Conservation (phyloP, 345 rosid genomes). For the Aegle marmelos region DNA sequence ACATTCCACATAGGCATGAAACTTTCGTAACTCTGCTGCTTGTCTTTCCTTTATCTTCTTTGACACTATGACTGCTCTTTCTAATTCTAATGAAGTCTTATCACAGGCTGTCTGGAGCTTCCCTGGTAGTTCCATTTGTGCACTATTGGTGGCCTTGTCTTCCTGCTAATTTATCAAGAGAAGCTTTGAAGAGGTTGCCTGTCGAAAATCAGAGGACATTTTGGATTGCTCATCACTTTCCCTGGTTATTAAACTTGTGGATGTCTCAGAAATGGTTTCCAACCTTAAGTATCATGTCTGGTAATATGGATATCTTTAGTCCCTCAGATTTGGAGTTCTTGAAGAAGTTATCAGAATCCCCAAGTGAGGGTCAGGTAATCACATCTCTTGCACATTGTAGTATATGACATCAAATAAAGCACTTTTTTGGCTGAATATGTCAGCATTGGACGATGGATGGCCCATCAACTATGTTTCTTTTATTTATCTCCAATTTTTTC, state of each 20-base stretch:
- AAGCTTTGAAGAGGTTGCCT: constrained; percentile 35
- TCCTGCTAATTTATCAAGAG: constrained; percentile 43
- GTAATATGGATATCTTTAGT: constrained; percentile 38
- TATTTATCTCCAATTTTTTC: neutral
- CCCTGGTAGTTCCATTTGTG: constrained; percentile 73
- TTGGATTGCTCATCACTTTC: constrained; percentile 58
- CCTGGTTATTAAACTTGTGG: constrained; percentile 89
- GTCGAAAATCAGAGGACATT: constrained; percentile 53
- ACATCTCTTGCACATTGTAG: neutral
- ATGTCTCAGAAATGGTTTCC: constrained; percentile 79
- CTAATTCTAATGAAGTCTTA: neutral
- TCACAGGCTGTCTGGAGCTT: constrained; percentile 60
- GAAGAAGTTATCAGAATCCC: constrained; percentile 35
- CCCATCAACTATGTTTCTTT: neutral
- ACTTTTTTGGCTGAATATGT: neutral
- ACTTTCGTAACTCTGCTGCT: constrained; percentile 14
- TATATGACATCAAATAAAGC: neutral
- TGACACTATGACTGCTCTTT: neutral
- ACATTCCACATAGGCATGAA: constrained; percentile 71
- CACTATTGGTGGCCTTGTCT: constrained; percentile 85
- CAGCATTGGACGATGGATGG: neutral
- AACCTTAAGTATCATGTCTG: constrained; percentile 42
- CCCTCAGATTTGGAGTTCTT: constrained; percentile 42
- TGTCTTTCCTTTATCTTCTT: neutral
- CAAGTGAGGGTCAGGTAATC: constrained; percentile 48